Evolutionary conservation across 2,329 filamentous ascomycete species (phyloP), one percentile per base, ranked within the genome.

Genomic region (Ascosphaera acerosa): DNA sequence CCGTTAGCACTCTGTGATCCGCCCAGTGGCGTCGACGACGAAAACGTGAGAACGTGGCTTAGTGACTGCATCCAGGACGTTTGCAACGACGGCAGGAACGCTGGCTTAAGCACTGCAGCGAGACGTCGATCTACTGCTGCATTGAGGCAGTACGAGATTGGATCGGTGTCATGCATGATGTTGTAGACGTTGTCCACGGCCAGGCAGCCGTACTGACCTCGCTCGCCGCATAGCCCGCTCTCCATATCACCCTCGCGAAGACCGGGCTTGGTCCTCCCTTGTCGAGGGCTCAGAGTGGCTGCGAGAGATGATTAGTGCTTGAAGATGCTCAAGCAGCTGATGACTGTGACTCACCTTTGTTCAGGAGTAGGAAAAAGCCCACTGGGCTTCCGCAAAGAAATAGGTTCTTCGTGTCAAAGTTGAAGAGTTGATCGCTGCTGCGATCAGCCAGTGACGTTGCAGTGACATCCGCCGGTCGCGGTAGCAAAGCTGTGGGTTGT

Each of bases 131-230:
- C 87, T 26, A 94, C 71, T 3, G 82, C 74, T 15, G 82, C 80
- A 43, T 92, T 97, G 35, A 94, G 66, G 10, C 84, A 64, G 49
- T 92, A 94, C 1, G 82, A 78, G 34, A 97, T 89, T 2, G 87
- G 69, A 38, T 75, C 70, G 36, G 70, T 72, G 19, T 66, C 64
- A 40, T 74, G 70, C 46, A 94, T 66, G 38, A 97, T 66, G 44
- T 97, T 97, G 59, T 94, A 97, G 34, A 97, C 65, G 47, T 94
- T 97, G 53, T 94, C 80, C 2, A 94, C 75, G 1, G 84, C 78
- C 17, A 94, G 58, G 48, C 87, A 94, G 12, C 87, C 87, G 48
- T 90, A 91, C 4, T 61, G 66, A 18, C 77, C 81, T 12, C 62
- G 62, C 25, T 80, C 66, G n/a, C 76, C 76, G n/a, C 73, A 74